phyloP scores from a whole-genome alignment of 441 rosid genomes.

The Sinapis alba region DNA sequence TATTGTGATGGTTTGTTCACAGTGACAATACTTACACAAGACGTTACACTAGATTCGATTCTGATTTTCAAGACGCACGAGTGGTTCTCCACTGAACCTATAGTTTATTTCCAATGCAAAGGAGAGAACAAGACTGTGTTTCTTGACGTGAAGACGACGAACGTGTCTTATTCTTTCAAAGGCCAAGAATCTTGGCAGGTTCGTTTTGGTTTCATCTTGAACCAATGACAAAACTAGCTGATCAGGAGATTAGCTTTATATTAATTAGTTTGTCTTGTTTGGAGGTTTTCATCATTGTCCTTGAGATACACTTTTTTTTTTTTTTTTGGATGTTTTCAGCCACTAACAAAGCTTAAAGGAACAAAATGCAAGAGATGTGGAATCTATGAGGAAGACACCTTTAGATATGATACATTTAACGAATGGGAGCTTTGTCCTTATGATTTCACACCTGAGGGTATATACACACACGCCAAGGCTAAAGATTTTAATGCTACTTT shows the following conservation, averaged over 20 bases:
- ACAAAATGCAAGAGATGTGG: conserved; percentile 94
- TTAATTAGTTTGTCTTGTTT: neutral
- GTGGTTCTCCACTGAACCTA: neutral
- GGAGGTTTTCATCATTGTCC: neutral
- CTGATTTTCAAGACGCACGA: neutral
- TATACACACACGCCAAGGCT: conserved; percentile 46
- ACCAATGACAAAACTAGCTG: neutral
- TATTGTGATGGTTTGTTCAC: neutral
- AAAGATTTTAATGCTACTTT: conserved; percentile 72
- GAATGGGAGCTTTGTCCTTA: conserved; percentile 95
- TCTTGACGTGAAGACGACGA: neutral
- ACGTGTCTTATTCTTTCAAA: neutral
- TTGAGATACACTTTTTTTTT: neutral
- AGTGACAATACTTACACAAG: neutral
- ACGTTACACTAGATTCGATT: neutral
- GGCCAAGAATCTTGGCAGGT: neutral
- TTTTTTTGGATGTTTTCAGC: conserved; percentile 19
- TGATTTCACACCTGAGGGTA: conserved; percentile 63
- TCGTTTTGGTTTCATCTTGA: neutral
- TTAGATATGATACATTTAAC: conserved; percentile 58
- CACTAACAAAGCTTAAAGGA: conserved; percentile 55
- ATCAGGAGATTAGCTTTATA: neutral
- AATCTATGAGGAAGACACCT: conserved; percentile 63
- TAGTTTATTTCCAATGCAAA: neutral
- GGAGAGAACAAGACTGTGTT: neutral